phyloP scores from a whole-genome alignment of 768 basidiomycete genomes.

The Naganishia kalamii region DNA sequence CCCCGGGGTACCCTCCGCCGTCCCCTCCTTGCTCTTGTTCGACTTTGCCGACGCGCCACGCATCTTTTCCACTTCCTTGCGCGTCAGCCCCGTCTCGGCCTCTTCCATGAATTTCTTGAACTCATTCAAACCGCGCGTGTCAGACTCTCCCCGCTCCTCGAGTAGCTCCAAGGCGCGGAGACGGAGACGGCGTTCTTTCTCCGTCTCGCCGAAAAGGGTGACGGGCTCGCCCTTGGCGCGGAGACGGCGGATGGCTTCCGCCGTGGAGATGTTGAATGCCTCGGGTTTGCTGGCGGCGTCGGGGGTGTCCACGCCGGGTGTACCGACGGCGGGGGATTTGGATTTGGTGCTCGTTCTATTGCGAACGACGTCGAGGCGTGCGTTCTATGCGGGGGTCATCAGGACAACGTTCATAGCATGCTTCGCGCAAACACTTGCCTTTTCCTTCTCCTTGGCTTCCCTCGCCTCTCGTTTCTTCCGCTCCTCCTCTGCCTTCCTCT shows the following conservation, averaged over 20 bases:
- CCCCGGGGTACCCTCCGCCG: conserved; percentile 8
- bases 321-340: conserved; percentile 27
- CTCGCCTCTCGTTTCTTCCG: conserved; percentile 37
- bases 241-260: conserved; percentile 82
- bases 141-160: conserved; percentile 56
- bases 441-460: conserved; percentile 34
- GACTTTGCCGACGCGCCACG: not conserved
- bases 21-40: not conserved
- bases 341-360: conserved; percentile 24
- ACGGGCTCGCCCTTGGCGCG: conserved; percentile 90
- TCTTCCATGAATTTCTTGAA: conserved; percentile 57
- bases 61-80: conserved; percentile 46
- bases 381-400: not conserved
- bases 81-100: conserved; percentile 56
- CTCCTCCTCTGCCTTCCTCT: conserved; percentile 48
- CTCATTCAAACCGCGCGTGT: conserved; percentile 65
- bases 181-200: conserved; percentile 84
- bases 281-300: conserved; percentile 28
- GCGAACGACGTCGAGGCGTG: conserved; percentile 18
- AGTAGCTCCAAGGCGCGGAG: conserved; percentile 89
- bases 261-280: conserved; percentile 81
- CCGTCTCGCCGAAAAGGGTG: conserved; percentile 86
- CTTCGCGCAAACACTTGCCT: conserved; percentile 8
- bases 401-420: conserved; percentile 13
- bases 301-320: conserved; percentile 16